A percentile compares a stretch with the other conserved stretches of the same genome.
Conservation (phyloP, 1,284 basidiomycete genomes). For the Cutaneotrichosporon sp. region DNA sequence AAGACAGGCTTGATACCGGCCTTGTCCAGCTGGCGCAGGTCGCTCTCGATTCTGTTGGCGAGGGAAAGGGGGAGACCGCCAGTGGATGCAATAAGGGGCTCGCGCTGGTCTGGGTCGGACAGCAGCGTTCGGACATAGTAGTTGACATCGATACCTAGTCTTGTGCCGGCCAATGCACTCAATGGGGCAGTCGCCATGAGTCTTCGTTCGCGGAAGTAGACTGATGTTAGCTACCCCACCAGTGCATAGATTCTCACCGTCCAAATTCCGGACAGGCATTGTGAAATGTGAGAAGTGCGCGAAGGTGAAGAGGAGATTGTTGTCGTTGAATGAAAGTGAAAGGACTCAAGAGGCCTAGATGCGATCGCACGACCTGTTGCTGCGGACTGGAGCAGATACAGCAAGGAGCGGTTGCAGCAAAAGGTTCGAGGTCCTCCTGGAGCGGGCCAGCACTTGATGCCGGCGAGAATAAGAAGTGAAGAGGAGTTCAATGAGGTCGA, state of each 20-base stretch:
- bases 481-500: too few species aligned
- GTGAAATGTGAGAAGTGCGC: neutral
- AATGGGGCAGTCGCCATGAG: constrained; percentile 78
- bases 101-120: constrained; percentile 66
- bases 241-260: constrained; percentile 27
- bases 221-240: constrained; percentile 49
- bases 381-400: neutral
- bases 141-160: constrained; percentile 93
- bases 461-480: too few species aligned
- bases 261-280: constrained; percentile 41
- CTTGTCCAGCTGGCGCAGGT: constrained; percentile 85
- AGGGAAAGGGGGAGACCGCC: constrained; percentile 87
- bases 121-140: constrained; percentile 80
- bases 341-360: too few species aligned
- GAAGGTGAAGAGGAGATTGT: neutral
- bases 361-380: too few species aligned
- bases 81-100: constrained; percentile 88
- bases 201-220: constrained; percentile 78
- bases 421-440: too few species aligned
- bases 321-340: too few species aligned
- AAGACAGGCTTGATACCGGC: constrained; percentile 94
- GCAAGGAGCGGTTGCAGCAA: too few species aligned
- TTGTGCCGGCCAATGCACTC: constrained; percentile 78
- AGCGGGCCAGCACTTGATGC: too few species aligned
- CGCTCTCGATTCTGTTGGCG: constrained; percentile 78